Conservation (phyloP, 371 early-diverging fungal genomes). For the Encephalitozoon intestinalis region DNA sequence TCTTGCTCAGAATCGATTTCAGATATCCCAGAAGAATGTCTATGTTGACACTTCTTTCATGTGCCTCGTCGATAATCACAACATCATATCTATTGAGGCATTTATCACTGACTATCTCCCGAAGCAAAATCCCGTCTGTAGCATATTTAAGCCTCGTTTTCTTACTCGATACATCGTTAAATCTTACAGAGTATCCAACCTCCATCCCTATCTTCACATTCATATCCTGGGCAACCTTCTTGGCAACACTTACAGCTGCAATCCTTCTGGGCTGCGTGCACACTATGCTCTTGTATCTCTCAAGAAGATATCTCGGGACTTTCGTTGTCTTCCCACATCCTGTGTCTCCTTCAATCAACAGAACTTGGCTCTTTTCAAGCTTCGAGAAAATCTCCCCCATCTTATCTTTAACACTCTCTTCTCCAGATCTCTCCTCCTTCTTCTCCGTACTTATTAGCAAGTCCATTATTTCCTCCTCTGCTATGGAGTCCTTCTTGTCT, state of each 20-base stretch:
- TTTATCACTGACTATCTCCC: conserved; percentile 82
- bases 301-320: conserved; percentile 65
- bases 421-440: neutral
- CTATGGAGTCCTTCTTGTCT: neutral
- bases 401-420: conserved; percentile 3
- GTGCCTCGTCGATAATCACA: conserved; percentile 94
- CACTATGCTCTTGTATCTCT: conserved; percentile 71
- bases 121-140: conserved; percentile 94
- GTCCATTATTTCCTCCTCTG: neutral
- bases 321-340: conserved; percentile 97
- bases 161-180: conserved; percentile 69
- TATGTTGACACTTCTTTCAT: conserved; percentile 91
- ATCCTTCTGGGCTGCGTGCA: conserved; percentile 95
- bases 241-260: conserved; percentile 88
- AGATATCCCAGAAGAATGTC: conserved; percentile 63
- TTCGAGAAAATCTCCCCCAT: conserved; percentile 12
- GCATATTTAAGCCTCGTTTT: conserved; percentile 84
- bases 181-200: conserved; percentile 90
- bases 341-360: conserved; percentile 87
- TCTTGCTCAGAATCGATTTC: conserved; percentile 46
- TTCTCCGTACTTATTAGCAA: neutral
- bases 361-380: conserved; percentile 64
- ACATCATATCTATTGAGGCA: conserved; percentile 76
- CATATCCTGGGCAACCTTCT: conserved; percentile 80
- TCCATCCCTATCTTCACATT: conserved; percentile 61